Percentiles rank a stretch among this genome's conserved stretches.
phyloP scores from a whole-genome alignment of 305 asterid genomes.

The Fraxinus latifolia region DNA sequence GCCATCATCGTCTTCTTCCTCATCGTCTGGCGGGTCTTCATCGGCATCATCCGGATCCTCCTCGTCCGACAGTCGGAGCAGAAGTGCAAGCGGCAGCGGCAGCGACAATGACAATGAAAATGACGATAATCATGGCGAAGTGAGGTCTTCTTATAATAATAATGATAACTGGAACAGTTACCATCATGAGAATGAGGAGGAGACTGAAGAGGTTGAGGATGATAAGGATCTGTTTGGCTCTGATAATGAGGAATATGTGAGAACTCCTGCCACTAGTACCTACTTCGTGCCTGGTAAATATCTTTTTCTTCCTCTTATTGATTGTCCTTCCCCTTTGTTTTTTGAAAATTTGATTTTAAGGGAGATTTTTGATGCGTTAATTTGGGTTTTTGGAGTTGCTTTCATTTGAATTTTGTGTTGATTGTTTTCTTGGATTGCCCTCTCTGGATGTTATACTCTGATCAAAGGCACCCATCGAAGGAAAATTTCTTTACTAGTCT shows the following conservation, averaged over 20 bases:
- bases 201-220: slow-evolving; percentile 34
- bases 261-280: slow-evolving; percentile 57
- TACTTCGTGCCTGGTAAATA: slow-evolving; percentile 70
- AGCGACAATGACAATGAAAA: slow-evolving; percentile 31
- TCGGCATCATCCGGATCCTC: slow-evolving; percentile 52
- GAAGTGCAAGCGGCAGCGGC: slow-evolving; percentile 34
- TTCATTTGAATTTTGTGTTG: background rate
- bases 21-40: slow-evolving; percentile 62
- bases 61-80: slow-evolving; percentile 57
- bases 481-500: slow-evolving; percentile 1
- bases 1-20: slow-evolving; percentile 54
- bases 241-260: slow-evolving; percentile 76
- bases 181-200: slow-evolving; percentile 35
- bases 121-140: slow-evolving; percentile 48
- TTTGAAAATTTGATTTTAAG: background rate
- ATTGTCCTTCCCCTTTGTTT: background rate
- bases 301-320: background rate
- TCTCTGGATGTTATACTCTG: background rate
- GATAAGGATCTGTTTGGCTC: slow-evolving; percentile 89
- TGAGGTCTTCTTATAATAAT: slow-evolving; percentile 36
- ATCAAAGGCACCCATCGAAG: background rate
- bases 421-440: slow-evolving; percentile 11
- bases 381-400: slow-evolving; percentile 11
- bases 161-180: slow-evolving; percentile 18
- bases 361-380: background rate